Base-by-base conservation (phyloP, 2,329 filamentous ascomycete species). In the Claviceps sp. region DNA sequence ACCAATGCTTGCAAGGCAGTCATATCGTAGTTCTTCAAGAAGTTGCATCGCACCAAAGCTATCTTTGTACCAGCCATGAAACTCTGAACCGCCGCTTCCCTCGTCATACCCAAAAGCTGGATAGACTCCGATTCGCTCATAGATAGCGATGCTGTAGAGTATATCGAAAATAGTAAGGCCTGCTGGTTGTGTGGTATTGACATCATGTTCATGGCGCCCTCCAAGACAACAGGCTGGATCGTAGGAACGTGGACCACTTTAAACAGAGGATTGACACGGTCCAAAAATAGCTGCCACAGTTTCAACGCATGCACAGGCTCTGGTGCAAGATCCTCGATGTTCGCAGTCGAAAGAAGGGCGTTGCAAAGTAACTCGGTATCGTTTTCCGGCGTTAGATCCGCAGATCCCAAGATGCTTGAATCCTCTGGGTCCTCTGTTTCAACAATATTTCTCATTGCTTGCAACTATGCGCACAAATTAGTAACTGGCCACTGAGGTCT, bases 171-270 rank as follows among this genome's bases (percentile, higher is more conserved):
- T 50, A 84, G 63, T 4, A 84, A 69, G 0, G 81, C 78, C 62
- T 85, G 80, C 24, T 79, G 66, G 51, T 78, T 78, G 42, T 76
- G 72, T 0, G 75, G 74, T 1, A 87, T 65, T 43, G 71, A 73
- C 13, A 70, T 67, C 20, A 82, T 68, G 55, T 79, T 74, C 16
- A 73, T 73, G 1, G 75, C 77, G 2, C 82, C 82, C 53, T 85
- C 77, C 40, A 85, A 73, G 7, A 89, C 70, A 46, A 77, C 75
- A 2, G 77, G 75, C 59, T 88, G 82, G 4, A 88, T 65, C 0
- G 81, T 81, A 0, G 86, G 85, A 1, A 84, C 76, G 61, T 91
- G 86, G 24, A 88, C 80, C 46, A 79, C 68, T 62, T 89, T 90
- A 57, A 81, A 79, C 46, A 88, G 64, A 0, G 86, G 85, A 59